These are phyloP conservation scores for Bipolaris victoriae DNA, from an alignment of 2,329 filamentous ascomycete genomes.

Conservation along the genomic window DNA sequence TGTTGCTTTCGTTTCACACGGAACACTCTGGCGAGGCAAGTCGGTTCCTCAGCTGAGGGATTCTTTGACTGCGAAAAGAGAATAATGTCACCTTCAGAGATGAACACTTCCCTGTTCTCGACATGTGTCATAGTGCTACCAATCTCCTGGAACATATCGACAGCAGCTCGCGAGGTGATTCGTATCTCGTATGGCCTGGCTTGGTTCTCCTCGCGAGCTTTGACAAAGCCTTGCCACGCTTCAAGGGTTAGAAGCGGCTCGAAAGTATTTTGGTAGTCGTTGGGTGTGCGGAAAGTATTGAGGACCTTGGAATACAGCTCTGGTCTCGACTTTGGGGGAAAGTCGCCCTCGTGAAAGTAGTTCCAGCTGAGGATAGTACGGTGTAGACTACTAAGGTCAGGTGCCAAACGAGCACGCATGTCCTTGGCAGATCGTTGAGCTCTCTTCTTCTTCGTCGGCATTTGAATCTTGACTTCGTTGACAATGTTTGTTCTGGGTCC, in stretches of 20 bases:
- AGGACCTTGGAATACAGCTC: constrained; percentile 77
- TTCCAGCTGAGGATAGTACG: constrained; percentile 91
- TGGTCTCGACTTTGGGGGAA: constrained; percentile 75
- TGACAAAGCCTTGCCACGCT: constrained; percentile 93
- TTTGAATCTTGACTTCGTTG: constrained; percentile 53
- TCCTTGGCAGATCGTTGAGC: constrained; percentile 85
- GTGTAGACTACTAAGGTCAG: constrained; percentile 84
- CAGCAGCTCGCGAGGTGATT: constrained; percentile 82
- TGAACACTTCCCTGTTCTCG: constrained; percentile 72
- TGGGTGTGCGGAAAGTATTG: constrained; percentile 75
- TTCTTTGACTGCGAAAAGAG: constrained; percentile 77
- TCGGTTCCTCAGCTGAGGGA: constrained; percentile 72
- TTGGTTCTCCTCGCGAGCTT: constrained; percentile 83
- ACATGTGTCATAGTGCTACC: constrained; percentile 77
- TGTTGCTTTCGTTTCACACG: constrained; percentile 81
- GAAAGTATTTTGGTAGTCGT: constrained; percentile 86
- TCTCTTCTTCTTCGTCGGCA: constrained; percentile 83
- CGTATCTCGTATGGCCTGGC: constrained; percentile 85
- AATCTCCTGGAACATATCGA: constrained; percentile 92
- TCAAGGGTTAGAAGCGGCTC: constrained; percentile 88
- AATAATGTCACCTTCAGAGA: constrained; percentile 87
- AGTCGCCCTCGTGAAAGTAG: constrained; percentile 86
- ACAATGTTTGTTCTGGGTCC: constrained; percentile 47
- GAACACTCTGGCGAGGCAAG: constrained; percentile 86
- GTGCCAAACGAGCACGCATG: constrained; percentile 89